Base-by-base conservation (phyloP, 2,329 filamentous ascomycete genomes). In the Epichloe sp. region DNA sequence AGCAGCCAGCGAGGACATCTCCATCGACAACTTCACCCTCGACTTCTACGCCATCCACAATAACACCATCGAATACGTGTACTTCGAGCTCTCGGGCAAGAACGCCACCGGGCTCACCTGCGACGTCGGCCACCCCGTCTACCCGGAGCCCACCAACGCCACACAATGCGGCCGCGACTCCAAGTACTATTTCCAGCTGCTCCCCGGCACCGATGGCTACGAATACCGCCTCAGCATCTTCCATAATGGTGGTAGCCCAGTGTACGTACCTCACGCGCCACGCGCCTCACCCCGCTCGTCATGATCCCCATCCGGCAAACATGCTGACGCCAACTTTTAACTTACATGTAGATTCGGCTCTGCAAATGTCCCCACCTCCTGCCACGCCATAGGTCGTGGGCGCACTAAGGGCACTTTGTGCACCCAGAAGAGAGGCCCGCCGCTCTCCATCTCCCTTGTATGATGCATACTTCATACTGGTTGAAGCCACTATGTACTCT, bases 101-200 rank as follows among this genome's bases (percentile, higher is more conserved):
- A 47, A 61, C 40, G 56, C 54, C 37, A 45, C 47, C 7, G 49
- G 49, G 34, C 52, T 61, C 1, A 14, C 4, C 31, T 62, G 60
- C 55, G 2, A 23, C 3, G 53, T 23, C 19, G 23, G 21, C 37
- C 49, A 54, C 47, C 57, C 55, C 3, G 52, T 1, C 12, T 51
- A 61, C 35, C 62, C 60, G 31, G 19, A 34, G 15, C 53, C 53
- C 34, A 57, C 55, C 48, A 47, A 55, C 23, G 52, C 58, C 43
- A 48, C 58, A 44, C 55, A 55, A 47, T 65, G 62, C 58, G 59
- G 57, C 49, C 57, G 58, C 23, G 0, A 26, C 10, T 55, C 54
- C 55, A 57, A 58, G 53, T 65, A 65, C 58, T 51, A 60, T 44
- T 65, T 65, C 60, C 47, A 46, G 17, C 48, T 65, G 31, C 41